These are phyloP conservation scores for Arachnopeziza araneosa DNA, from an alignment of 2,329 filamentous ascomycete genomes.

Conservation along the genomic window DNA sequence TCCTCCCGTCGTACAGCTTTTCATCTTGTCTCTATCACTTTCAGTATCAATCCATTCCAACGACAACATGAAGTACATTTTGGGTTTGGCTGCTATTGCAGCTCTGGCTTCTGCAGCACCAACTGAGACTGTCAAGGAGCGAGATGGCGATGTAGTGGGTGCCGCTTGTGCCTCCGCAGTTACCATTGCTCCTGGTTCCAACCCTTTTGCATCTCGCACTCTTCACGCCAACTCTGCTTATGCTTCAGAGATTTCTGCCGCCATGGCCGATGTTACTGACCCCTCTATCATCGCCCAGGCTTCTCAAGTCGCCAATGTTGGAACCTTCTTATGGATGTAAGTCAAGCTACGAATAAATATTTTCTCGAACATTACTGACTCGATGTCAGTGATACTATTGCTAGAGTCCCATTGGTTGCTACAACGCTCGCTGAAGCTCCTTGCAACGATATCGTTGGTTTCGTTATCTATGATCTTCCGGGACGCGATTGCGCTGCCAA, in stretches of 20 bases:
- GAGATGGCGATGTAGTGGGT: not conserved
- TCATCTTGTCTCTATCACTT: conserved; percentile 11
- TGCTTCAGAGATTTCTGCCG: conserved; percentile 48
- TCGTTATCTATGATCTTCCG: conserved; percentile 52
- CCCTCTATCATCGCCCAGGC: conserved; percentile 39
- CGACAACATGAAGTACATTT: conserved; percentile 20
- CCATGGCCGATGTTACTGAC: conserved; percentile 47
- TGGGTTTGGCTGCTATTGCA: conserved; percentile 18
- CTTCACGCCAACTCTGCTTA: conserved; percentile 52
- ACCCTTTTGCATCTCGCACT: conserved; percentile 46
- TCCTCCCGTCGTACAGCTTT: conserved; percentile 1
- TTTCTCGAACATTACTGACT: conserved; percentile 1
- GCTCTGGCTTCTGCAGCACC: conserved; percentile 17
- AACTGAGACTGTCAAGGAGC: conserved; percentile 16
- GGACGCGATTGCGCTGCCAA: conserved; percentile 53
- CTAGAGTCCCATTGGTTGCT: conserved; percentile 43
- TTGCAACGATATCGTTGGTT: conserved; percentile 41
- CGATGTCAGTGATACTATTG: conserved; percentile 37
- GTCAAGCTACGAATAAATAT: not conserved
- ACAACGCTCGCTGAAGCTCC: conserved; percentile 40
- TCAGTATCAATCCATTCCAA: conserved; percentile 2
- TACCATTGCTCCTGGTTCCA: conserved; percentile 29
- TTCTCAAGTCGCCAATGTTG: conserved; percentile 38
- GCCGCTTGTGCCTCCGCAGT: conserved; percentile 19
- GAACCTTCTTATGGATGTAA: conserved; percentile 44